Base-by-base conservation (phyloP, 257 asterid species). In the Forsythia viridissima region DNA sequence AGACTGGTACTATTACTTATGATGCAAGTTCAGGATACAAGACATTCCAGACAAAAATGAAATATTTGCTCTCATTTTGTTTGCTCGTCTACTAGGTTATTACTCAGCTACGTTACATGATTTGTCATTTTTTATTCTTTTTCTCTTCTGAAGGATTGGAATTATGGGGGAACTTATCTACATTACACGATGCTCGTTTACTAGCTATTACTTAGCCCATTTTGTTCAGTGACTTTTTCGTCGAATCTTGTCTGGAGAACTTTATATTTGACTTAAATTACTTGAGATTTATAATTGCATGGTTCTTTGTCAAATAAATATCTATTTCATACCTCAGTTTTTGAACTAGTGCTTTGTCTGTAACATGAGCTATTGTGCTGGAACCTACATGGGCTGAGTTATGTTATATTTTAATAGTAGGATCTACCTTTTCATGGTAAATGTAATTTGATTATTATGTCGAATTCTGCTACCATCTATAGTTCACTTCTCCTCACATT, bases 351-450 rank as follows among this genome's bases (percentile, higher is more conserved):
- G 43, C 39, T 78, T 72, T 77, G 24, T 80, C 80, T 77, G 70
- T 86, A 80, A 66, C 88, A 92, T 97, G 98, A 72, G 97, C 98
- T 80, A 87, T 90, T 79, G 97, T 90, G 82, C 79, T 94, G 94
- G 97, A 92, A 72, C 94, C 98, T 43, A 74, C 67, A 72, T 94
- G 98, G 98, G 94, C 92, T 71, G 98, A 92, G 98, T 98, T 92
- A 84, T 52, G 21, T n/a, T 57, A 18, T 70, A n/a, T n/a, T 10
- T 7, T 36, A 6, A 38, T 30, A 30, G 13, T 36, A n/a, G 5
- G 40, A 34, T 70, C 55, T 40, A 13, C 51, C 13, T 16, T 3
- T 2, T 4, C 6, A 70, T 70, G 74, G 65, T 57, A 57, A 57
- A 57, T 6, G 30, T 57, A 57, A 57, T 57, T 57, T 57, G 8